Conservation (phyloP, 208 protist species). For the Trypanosoma congolense region DNA sequence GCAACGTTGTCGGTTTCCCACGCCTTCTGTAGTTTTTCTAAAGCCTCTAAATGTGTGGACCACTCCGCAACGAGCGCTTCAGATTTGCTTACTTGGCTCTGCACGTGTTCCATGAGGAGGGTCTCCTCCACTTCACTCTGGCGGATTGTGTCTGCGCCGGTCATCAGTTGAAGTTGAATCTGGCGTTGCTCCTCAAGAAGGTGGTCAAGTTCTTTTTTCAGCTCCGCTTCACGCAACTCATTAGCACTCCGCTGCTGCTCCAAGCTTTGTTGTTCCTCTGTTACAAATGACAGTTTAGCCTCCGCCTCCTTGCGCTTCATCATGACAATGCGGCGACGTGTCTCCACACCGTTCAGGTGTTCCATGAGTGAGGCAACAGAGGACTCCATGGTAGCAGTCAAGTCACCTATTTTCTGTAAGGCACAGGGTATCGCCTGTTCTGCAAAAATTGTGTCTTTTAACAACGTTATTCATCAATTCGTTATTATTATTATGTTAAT, state of each 20-base stretch:
- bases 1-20: slow-evolving; percentile 34
- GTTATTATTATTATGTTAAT: too few relatives aligned
- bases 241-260: slow-evolving; percentile 26
- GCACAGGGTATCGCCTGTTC: background rate
- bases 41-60: slow-evolving; percentile 28
- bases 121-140: slow-evolving; percentile 64
- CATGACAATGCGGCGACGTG: slow-evolving; percentile 53
- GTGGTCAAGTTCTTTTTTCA: slow-evolving; percentile 48
- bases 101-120: slow-evolving; percentile 36
- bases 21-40: slow-evolving; percentile 25
- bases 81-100: slow-evolving; percentile 24
- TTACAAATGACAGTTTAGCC: slow-evolving; percentile 41
- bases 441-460: too few relatives aligned
- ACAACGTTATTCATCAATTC: too few relatives aligned
- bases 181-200: slow-evolving; percentile 59
- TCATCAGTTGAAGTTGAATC: slow-evolving; percentile 55
- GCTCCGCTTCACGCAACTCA: slow-evolving; percentile 32
- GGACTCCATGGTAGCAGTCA: slow-evolving; percentile 26
- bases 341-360: slow-evolving; percentile 72
- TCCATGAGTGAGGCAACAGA: slow-evolving; percentile 59
- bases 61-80: slow-evolving; percentile 27
- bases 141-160: slow-evolving; percentile 40
- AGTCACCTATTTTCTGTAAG: background rate
- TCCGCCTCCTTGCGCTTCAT: slow-evolving; percentile 74
- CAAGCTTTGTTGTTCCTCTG: slow-evolving; percentile 44